Conservation (phyloP, 202 grass and related monocot genomes). For the Eragrostis tef region DNA sequence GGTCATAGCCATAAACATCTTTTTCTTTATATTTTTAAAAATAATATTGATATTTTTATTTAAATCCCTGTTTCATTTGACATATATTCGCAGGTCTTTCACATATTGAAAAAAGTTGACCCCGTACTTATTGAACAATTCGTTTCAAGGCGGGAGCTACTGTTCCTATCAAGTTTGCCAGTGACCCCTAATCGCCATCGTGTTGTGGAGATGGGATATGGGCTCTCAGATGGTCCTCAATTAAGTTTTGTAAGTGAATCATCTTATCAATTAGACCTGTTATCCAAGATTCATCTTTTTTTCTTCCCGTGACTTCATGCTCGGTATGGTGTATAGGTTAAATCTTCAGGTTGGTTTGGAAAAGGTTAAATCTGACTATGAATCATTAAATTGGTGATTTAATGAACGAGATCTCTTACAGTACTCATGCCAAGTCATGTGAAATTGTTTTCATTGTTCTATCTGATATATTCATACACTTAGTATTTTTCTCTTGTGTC, state of each 20-base stretch:
- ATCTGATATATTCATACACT: conserved; percentile 15
- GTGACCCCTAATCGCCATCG: conserved; percentile 86
- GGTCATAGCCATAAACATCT: not conserved
- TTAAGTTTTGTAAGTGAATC: conserved; percentile 75
- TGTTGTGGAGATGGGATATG: conserved; percentile 63
- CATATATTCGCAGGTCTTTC: conserved; percentile 70
- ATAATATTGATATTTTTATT: not conserved
- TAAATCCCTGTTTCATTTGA: conserved; percentile 24
- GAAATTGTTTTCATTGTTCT: not conserved
- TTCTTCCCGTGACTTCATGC: not conserved
- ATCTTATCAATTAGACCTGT: conserved; percentile 1
- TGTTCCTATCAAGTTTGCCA: conserved; percentile 78
- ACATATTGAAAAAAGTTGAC: conserved; percentile 72
- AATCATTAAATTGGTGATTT: not conserved
- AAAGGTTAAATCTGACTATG: conserved; percentile 25
- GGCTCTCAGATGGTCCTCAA: conserved; percentile 69
- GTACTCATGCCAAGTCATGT: conserved; percentile 18
- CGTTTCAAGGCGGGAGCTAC: conserved; percentile 61
- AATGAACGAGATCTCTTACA: not conserved
- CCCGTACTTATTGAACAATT: conserved; percentile 69
- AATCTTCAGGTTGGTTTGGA: not conserved
- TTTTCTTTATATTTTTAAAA: not conserved
- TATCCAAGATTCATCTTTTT: not conserved
- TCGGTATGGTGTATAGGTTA: conserved; percentile 33
- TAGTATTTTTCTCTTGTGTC: not conserved